Evolutionary conservation across 2,329 filamentous ascomycete species (phyloP).

Genomic region (Fusarium floridanum): DNA sequence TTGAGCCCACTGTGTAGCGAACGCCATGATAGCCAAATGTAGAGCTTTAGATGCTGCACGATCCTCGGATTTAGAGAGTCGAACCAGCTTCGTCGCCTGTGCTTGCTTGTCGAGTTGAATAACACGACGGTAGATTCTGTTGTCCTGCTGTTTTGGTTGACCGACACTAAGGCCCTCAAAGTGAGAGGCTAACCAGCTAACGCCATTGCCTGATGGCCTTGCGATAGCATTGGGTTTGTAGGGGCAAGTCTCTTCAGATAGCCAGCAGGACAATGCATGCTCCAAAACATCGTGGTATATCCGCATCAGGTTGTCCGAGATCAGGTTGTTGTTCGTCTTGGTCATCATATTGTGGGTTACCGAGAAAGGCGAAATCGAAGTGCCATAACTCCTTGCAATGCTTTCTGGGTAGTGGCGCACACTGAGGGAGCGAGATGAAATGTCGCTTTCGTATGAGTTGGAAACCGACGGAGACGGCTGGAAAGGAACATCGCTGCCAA

Average conservation of each 20-base stretch:
- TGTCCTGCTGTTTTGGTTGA: slow-evolving; percentile 49
- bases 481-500: slow-evolving; percentile 41
- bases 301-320: slow-evolving; percentile 46
- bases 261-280: slow-evolving; percentile 66
- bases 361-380: slow-evolving; percentile 46
- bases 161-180: slow-evolving; percentile 45
- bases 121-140: slow-evolving; percentile 64
- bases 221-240: slow-evolving; percentile 51
- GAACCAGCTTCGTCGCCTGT: slow-evolving; percentile 55
- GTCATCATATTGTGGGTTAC: slow-evolving; percentile 44
- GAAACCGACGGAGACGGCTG: slow-evolving; percentile 45
- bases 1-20: slow-evolving; percentile 63
- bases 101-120: slow-evolving; percentile 61
- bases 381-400: slow-evolving; percentile 41
- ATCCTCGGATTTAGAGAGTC: slow-evolving; percentile 57
- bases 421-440: slow-evolving; percentile 43
- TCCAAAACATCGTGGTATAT: slow-evolving; percentile 69
- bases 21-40: slow-evolving; percentile 64
- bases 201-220: slow-evolving; percentile 42
- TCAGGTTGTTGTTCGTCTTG: slow-evolving; percentile 46
- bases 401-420: slow-evolving; percentile 45
- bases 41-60: slow-evolving; percentile 60
- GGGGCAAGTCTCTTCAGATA: slow-evolving; percentile 66
- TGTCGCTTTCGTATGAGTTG: slow-evolving; percentile 46
- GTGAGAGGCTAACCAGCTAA: slow-evolving; percentile 46